Evolutionary conservation across 2,329 filamentous ascomycete species (phyloP).

Genomic region (Mycosphaerella sp.): DNA sequence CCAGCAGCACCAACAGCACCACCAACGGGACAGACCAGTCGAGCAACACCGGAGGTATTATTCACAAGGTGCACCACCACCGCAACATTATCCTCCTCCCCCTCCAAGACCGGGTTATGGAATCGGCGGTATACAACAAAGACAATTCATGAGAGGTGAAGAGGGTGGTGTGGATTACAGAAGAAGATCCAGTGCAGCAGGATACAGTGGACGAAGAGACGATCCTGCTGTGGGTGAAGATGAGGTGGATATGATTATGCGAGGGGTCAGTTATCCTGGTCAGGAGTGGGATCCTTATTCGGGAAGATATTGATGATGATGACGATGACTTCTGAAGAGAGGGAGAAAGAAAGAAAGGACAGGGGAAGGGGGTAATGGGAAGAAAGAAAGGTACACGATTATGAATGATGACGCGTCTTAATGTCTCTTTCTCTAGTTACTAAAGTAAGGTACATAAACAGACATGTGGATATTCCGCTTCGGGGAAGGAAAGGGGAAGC

Average conservation of each 20-base stretch:
- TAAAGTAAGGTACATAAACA: no score
- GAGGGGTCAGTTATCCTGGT: constrained; percentile 61
- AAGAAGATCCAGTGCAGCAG: constrained; percentile 18
- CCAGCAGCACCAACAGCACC: background rate
- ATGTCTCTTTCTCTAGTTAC: no score
- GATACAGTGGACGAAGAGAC: constrained; percentile 26
- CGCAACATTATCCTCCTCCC: constrained; percentile 1
- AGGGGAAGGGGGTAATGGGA: background rate
- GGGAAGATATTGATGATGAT: background rate
- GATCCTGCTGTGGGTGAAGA: constrained; percentile 26
- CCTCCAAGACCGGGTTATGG: background rate
- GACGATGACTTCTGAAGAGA: background rate
- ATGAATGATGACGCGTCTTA: no score
- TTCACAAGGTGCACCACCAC: background rate
- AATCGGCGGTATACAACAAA: background rate
- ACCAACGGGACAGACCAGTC: background rate
- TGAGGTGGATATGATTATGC: constrained; percentile 44
- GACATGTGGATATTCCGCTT: no score
- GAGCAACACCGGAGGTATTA: constrained; percentile 3
- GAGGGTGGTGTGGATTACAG: constrained; percentile 3
- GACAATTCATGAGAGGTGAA: constrained; percentile 4
- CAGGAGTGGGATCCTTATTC: constrained; percentile 52
- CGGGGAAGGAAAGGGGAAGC: no score
- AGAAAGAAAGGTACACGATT: no score
- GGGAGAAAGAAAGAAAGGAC: background rate